Percentiles rank a stretch among this genome's conserved stretches.
These are phyloP conservation scores for Penstemon barbatus DNA, from an alignment of 257 asterid genomes.

Conservation along the genomic window DNA sequence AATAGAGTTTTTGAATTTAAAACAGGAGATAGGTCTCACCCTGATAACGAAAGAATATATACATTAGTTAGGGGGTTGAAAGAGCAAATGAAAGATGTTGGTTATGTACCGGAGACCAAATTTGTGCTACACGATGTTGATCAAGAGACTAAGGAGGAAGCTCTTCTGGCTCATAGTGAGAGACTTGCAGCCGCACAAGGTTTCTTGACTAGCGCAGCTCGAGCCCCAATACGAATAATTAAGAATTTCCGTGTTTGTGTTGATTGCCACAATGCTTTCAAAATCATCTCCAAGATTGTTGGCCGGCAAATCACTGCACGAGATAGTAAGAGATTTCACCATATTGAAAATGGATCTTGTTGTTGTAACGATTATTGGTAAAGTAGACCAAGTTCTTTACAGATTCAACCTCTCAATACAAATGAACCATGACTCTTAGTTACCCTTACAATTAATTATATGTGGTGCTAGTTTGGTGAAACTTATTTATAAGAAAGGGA, in stretches of 20 bases:
- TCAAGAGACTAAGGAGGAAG: constrained; percentile 80
- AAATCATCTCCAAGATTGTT: constrained; percentile 71
- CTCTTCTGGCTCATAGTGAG: constrained; percentile 85
- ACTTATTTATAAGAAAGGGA: no score
- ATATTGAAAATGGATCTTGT: constrained; percentile 76
- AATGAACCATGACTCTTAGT: no score
- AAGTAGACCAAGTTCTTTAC: constrained; percentile 20
- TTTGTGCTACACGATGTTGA: constrained; percentile 90
- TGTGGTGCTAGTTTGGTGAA: no score
- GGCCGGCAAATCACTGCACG: constrained; percentile 78
- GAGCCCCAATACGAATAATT: constrained; percentile 59
- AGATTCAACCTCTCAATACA: no score
- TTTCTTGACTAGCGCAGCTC: constrained; percentile 62
- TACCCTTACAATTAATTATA: no score
- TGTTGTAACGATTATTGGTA: constrained; percentile 88
- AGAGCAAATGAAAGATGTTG: constrained; percentile 77
- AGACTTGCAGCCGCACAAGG: constrained; percentile 87
- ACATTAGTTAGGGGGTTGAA: constrained; percentile 58
- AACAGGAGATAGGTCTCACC: constrained; percentile 86
- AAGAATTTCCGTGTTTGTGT: constrained; percentile 78
- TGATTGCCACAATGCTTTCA: constrained; percentile 82
- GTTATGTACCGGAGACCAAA: constrained; percentile 69
- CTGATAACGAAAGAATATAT: constrained; percentile 59
- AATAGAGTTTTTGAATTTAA: constrained; percentile 65
- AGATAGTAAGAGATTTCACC: constrained; percentile 82